These are phyloP conservation scores for Suillus tomentosus DNA, from an alignment of 768 basidiomycete species.

Conservation along the genomic window DNA sequence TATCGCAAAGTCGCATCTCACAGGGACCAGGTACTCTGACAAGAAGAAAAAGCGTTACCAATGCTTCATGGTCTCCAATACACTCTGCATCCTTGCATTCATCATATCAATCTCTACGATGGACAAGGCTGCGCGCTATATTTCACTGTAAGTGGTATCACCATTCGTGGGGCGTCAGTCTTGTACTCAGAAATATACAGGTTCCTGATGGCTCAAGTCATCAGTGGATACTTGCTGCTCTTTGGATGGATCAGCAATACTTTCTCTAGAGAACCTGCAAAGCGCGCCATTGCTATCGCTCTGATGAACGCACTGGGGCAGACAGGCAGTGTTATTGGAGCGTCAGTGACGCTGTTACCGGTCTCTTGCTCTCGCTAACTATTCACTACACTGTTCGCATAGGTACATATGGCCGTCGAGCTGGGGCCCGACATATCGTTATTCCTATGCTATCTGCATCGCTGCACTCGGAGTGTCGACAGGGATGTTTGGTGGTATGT, in stretches of 20 bases:
- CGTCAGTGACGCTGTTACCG: background rate
- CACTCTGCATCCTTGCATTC: too few relatives aligned
- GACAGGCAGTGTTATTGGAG: background rate
- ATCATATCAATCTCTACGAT: too few relatives aligned
- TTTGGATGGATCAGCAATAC: background rate
- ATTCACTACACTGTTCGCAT: background rate
- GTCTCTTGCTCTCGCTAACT: background rate
- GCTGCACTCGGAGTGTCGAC: background rate
- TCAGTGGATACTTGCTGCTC: background rate
- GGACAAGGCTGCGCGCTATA: too few relatives aligned
- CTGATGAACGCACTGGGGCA: background rate
- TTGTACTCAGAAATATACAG: background rate
- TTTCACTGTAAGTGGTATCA: too few relatives aligned
- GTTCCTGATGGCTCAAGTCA: background rate
- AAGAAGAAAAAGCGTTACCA: too few relatives aligned
- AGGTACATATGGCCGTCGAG: background rate
- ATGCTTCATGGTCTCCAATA: too few relatives aligned
- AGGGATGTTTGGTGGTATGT: background rate
- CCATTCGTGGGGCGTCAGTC: too few relatives aligned
- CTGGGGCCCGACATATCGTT: slow-evolving; percentile 1
- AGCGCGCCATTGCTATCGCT: background rate
- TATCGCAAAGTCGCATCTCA: too few relatives aligned
- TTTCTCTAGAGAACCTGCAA: background rate
- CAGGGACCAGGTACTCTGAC: too few relatives aligned
- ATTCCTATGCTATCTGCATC: background rate